A percentile compares a stretch with the other conserved stretches of the same genome.
These are phyloP conservation scores for Cyclotella cryptica DNA, from an alignment of 108 stramenopile species.

Conservation along the genomic window DNA sequence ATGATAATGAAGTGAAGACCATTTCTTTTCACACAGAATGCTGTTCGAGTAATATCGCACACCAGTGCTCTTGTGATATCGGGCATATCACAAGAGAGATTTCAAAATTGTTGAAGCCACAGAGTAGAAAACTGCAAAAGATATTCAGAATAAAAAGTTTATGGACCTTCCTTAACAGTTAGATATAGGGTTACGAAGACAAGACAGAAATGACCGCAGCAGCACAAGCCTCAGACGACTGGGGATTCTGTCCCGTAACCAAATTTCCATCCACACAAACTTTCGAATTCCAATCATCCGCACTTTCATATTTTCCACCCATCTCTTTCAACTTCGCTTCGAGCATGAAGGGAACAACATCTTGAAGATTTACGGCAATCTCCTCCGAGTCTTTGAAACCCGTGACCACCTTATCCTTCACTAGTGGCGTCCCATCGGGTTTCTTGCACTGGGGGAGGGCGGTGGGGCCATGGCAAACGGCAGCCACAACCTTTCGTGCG, in stretches of 20 bases:
- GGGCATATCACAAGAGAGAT: no score
- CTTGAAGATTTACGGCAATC: slow-evolving; percentile 60
- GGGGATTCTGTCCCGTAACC: slow-evolving; percentile 88
- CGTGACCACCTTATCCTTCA: slow-evolving; percentile 69
- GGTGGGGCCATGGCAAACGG: slow-evolving; percentile 84
- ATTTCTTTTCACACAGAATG: no score
- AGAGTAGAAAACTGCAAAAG: no score
- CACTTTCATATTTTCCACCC: slow-evolving; percentile 77
- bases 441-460: slow-evolving; percentile 68
- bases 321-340: slow-evolving; percentile 75
- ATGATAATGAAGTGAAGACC: no score
- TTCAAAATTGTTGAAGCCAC: no score
- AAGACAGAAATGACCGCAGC: slow-evolving; percentile 51
- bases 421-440: slow-evolving; percentile 69
- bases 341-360: slow-evolving; percentile 71
- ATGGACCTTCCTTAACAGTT: not conserved
- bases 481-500: slow-evolving; percentile 70
- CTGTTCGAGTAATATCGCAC: no score
- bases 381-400: slow-evolving; percentile 86
- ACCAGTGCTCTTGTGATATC: no score
- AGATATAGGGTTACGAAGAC: not conserved
- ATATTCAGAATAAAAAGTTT: not conserved
- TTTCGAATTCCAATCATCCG: slow-evolving; percentile 75
- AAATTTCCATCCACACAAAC: slow-evolving; percentile 78
- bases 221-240: slow-evolving; percentile 59